Evolutionary conservation across 768 basidiomycete genomes (phyloP), one percentile per base, ranked within the genome.

Genomic region (Tubosaeta sp.): DNA sequence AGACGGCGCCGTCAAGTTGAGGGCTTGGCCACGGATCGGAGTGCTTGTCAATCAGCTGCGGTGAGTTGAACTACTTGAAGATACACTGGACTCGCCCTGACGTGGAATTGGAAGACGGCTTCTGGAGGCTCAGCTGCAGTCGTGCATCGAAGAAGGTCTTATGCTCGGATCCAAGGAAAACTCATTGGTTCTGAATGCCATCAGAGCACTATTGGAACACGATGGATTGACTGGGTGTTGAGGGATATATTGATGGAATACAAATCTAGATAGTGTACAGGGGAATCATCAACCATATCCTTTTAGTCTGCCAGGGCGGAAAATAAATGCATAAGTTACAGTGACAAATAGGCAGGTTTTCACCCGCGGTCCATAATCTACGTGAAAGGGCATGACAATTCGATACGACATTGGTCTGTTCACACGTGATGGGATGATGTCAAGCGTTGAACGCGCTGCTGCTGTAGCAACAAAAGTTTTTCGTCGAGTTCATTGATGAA

Each of bases 11-110:
- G 69, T 96, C 51, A 84, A 79, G 59, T 65, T 95, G 54, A 81
- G 77, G 49, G 89, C 91, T 0, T 90, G 86, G 81, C 88, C 94
- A n/a, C 79, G 92, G 9, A 94, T 95, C 44, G 93, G 92, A 2
- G 83, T 93, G 11, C 76, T 96, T 25, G 87, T 91, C 36, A 93
- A 93, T 61, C 90, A 93, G 57, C 70, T 94, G 11, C 76, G 90
- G 90, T 88, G 63, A 54, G 75, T 66, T 21, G 32, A 18, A 34
- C 32, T 34, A 34, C 13, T 2, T 21, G 21, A 38, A 10, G 12
- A 14, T 32, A 25, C 4, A 3, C 5, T 21, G 4, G 21, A 35
- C 1, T 6, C 6, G 36, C 39, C 39, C 42, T 49, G 42, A 34
- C 30, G 34, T 40, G 3, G 36, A 16, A n/a, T 38, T 27, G 24